Evolutionary conservation across 2,329 filamentous ascomycete species (phyloP).

Genomic region (Kalaharituber pfeilii): DNA sequence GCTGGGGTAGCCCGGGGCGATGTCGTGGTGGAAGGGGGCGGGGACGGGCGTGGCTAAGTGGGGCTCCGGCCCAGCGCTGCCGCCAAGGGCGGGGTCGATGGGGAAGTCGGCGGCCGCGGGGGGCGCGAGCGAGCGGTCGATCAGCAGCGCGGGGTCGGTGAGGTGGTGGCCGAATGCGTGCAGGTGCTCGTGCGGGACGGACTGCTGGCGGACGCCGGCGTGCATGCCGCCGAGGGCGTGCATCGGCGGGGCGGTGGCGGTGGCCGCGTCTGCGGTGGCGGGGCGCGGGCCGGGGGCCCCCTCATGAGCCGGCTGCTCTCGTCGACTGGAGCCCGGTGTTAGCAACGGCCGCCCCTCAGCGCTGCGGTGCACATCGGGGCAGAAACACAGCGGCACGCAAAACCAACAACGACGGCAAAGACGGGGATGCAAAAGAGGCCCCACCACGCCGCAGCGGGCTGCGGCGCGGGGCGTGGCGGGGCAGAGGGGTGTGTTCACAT

Average conservation of each 20-base stretch:
- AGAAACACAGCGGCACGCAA: too few species aligned
- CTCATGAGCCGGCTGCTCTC: neutral
- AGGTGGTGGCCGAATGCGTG: slow-evolving; percentile 12
- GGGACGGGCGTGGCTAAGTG: neutral
- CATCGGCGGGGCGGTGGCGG: neutral
- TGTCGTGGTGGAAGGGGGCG: neutral
- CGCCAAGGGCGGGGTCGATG: slow-evolving; percentile 18
- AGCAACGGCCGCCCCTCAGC: neutral
- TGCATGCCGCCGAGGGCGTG: neutral
- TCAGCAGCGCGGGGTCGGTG: slow-evolving; percentile 12
- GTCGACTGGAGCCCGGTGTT: neutral
- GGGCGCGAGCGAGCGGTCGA: slow-evolving; percentile 7
- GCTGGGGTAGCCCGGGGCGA: neutral
- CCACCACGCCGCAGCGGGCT: too few species aligned
- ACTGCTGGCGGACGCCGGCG: neutral
- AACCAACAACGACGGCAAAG: too few species aligned
- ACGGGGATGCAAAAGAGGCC: too few species aligned
- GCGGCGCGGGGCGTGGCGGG: too few species aligned
- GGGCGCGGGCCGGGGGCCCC: neutral
- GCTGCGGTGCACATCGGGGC: too few species aligned
- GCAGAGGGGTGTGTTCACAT: neutral
- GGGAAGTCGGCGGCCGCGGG: slow-evolving; percentile 13
- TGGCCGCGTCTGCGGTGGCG: neutral
- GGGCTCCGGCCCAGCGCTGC: slow-evolving; percentile 4
- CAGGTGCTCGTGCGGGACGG: slow-evolving; percentile 8